phyloP scores from a whole-genome alignment of 2,329 filamentous ascomycete species.

The Dactylellina sp. region DNA sequence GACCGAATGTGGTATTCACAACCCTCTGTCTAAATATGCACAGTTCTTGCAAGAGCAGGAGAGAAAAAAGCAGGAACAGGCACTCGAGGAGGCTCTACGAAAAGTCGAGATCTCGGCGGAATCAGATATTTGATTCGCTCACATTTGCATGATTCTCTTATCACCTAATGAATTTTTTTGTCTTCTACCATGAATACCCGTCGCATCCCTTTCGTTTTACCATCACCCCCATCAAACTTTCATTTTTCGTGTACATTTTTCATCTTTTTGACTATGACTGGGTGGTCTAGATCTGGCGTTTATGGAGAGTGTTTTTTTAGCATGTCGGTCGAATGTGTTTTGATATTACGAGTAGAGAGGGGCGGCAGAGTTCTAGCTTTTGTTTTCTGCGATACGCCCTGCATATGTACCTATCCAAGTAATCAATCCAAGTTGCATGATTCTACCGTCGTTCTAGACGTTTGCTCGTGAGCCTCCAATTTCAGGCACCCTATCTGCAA shows the following conservation, averaged over 20 bases:
- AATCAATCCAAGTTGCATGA: constrained; percentile 26
- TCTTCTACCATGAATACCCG: no score
- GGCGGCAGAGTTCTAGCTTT: not conserved
- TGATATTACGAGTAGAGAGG: not conserved
- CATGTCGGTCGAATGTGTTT: constrained; percentile 9
- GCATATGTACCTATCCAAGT: constrained; percentile 18
- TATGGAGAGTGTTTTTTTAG: constrained; percentile 16
- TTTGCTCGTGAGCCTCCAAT: not conserved
- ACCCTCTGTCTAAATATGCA: constrained; percentile 93
- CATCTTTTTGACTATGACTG: constrained; percentile 16
- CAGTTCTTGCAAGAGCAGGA: constrained; percentile 82
- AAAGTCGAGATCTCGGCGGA: constrained; percentile 59
- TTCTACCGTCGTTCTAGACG: constrained; percentile 5
- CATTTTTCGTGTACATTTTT: not conserved
- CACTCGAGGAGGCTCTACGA: constrained; percentile 65
- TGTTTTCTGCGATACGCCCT: constrained; percentile 2
- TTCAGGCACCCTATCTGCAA: constrained; percentile 34
- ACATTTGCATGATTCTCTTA: no score
- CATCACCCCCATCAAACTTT: constrained; percentile 8
- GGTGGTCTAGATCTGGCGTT: constrained; percentile 38
- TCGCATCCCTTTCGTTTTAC: constrained; percentile 16
- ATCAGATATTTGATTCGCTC: constrained; percentile 16
- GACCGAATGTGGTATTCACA: constrained; percentile 99
- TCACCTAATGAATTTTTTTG: no score
- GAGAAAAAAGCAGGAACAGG: constrained; percentile 73